Evolutionary conservation across 1,284 basidiomycete genomes (phyloP), one percentile per base, ranked within the genome.

Genomic region (Sanghuangporus weigelae): DNA sequence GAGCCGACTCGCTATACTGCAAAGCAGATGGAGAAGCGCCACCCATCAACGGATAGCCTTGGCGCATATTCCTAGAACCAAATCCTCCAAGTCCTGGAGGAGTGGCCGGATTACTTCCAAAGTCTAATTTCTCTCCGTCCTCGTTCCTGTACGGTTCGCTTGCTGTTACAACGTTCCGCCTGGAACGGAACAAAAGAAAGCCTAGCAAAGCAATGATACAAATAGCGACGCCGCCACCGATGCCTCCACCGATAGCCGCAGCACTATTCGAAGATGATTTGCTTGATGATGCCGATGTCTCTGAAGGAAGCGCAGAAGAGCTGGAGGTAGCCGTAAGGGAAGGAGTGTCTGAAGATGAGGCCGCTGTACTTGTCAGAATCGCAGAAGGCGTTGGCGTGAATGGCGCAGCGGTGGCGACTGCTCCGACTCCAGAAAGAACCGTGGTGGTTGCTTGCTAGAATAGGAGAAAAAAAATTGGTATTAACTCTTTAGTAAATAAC

Each of bases 181-280:
- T n/a, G 44, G 44, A 16, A 40, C 62, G 55, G 40, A 39, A 46
- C 31, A 63, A 31, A 35, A 58, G 46, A 48, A 46, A 48, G 19
- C 42, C 39, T 7, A 59, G 38, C 44, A 35, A 10, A 19, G 46
- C 62, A 40, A 58, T 42, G 39, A 58, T 58, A n/a, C 40, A 23
- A 11, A 57, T 38, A 21, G 38, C 57, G 42, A 59, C 21, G 19
- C 35, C 58, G 23, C 63, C 63, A 21, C 62, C 62, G 12, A 64
- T 40, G 11, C 57, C 63, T 50, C 63, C 63, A n/a, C 63, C 63
- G 14, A 64, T 51, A 19, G 57, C 63, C 16, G 63, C 57, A 21
- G 23, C 57, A 5, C 23, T 59, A n/a, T 16, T 54, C 3, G 59
- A 23, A 38, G 55, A 38, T 38, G 62, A 26, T 58, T 11, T 54